These are phyloP conservation scores for Parasarocladium wereldwijsianum DNA, from an alignment of 2,329 filamentous ascomycete genomes.

Conservation along the genomic window DNA sequence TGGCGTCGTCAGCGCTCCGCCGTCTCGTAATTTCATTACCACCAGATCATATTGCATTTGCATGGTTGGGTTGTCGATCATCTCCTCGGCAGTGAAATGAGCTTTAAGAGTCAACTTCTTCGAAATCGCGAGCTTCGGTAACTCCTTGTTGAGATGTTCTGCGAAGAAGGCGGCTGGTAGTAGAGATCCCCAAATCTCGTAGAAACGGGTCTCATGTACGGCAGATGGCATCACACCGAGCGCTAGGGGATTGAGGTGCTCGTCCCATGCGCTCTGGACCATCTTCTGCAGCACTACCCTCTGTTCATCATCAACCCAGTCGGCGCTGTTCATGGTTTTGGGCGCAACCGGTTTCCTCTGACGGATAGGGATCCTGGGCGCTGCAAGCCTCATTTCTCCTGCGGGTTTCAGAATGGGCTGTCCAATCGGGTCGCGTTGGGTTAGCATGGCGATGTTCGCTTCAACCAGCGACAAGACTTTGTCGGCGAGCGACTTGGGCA, in stretches of 20 bases:
- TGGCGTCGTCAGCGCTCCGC: constrained; percentile 8
- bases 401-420: constrained; percentile 30
- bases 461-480: constrained; percentile 30
- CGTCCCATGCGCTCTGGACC: constrained; percentile 29
- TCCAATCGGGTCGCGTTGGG: constrained; percentile 27
- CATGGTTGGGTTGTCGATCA: constrained; percentile 36
- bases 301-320: constrained; percentile 19
- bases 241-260: constrained; percentile 23
- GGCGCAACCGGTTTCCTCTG: constrained; percentile 6
- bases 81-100: constrained; percentile 28
- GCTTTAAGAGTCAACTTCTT: constrained; percentile 20
- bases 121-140: constrained; percentile 21
- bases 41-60: constrained; percentile 30
- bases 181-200: constrained; percentile 33
- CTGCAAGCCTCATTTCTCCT: constrained; percentile 19
- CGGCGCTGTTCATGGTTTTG: constrained; percentile 9
- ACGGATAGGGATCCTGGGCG: constrained; percentile 26
- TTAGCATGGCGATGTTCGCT: constrained; percentile 29
- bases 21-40: constrained; percentile 11
- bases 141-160: constrained; percentile 25
- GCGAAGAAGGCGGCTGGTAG: constrained; percentile 33
- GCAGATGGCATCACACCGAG: constrained; percentile 24
- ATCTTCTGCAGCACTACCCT: constrained; percentile 21
- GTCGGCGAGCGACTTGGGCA: constrained; percentile 25
- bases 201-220: constrained; percentile 31